Evolutionary conservation across 2,329 filamentous ascomycete species (phyloP), one percentile per base, ranked within the genome.

Genomic region (Phialemoniopsis sp.): DNA sequence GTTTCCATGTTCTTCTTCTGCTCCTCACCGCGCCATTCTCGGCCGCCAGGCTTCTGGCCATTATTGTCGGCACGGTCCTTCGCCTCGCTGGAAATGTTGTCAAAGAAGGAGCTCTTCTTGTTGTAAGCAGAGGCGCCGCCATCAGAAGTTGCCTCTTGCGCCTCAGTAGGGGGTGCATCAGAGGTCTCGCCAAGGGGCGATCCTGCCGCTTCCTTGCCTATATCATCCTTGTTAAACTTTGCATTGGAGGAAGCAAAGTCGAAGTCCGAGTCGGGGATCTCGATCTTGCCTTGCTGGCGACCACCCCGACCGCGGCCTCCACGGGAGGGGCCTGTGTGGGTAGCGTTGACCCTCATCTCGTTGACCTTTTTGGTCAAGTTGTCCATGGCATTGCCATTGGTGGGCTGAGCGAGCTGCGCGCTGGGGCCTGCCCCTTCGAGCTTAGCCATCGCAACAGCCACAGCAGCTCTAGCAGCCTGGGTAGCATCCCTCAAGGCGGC

Each of bases 1-100:
- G 93, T 98, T 67, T 98, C 93, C 57, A 98, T 87, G 59, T 97
- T 97, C 68, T 89, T 89, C 61, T 85, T 89, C 59, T 95, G 87
- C 60, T 97, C 93, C 61, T 97, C 89, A 30, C 82, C 85, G 39
- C 93, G 82, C 81, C 93, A 94, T 60, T 95, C 89, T 35, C 87
- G 81, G 26, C 89, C 89, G 41, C 85, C 84, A n/a, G 80, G 73
- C 58, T 81, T 80, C 46, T 80, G 76, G 5, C 75, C 76, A 32
- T 71, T 72, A 30, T 82, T 82, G 45, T 91, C 87, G 37, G 87
- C 82, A 32, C 93, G 81, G 49, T 98, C 93, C 62, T 87, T 94
- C 46, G 87, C 78, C 59, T 98, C 93, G 49, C 88, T 95, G 1
- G 89, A 95, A 48, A 98, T 96, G 62, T 98, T 96, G 66, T 98